Conservation (phyloP, 164 flowering plant genomes). For the Malania oleifera region DNA sequence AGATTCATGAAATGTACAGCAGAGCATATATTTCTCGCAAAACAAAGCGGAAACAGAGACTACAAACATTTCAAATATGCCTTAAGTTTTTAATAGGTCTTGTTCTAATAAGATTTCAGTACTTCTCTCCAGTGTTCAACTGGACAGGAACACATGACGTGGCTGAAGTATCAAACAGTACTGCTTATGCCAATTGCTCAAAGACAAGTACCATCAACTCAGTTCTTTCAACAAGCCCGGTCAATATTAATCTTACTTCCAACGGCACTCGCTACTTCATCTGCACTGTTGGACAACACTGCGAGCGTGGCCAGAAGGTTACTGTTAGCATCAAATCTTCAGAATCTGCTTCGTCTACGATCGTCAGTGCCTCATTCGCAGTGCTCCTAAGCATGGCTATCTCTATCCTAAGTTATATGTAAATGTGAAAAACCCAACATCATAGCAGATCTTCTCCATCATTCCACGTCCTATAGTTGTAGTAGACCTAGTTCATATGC, state of each 20-base stretch:
- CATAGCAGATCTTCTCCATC: not conserved
- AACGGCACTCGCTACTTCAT: slow-evolving; percentile 18
- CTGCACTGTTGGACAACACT: slow-evolving; percentile 20
- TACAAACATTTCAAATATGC: too few relatives aligned
- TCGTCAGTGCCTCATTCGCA: not conserved
- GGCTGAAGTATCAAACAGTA: slow-evolving; percentile 10
- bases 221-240: not conserved
- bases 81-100: too few relatives aligned
- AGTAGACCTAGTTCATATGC: not conserved
- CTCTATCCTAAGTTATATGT: not conserved
- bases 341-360: not conserved
- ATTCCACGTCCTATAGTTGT: not conserved
- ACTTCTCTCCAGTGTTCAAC: slow-evolving; percentile 5
- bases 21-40: too few relatives aligned
- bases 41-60: too few relatives aligned
- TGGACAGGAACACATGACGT: slow-evolving; percentile 12
- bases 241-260: slow-evolving; percentile 2
- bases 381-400: not conserved
- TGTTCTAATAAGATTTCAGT: too few relatives aligned
- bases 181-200: slow-evolving; percentile 15
- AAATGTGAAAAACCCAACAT: not conserved
- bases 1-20: too few relatives aligned
- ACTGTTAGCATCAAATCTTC: slow-evolving; percentile 6
- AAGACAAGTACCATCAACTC: not conserved
- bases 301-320: slow-evolving; percentile 20